A percentile compares a stretch with the other conserved stretches of the same genome.
phyloP scores from a whole-genome alignment of 2,329 filamentous ascomycete species.

The Colletotrichum musicola region DNA sequence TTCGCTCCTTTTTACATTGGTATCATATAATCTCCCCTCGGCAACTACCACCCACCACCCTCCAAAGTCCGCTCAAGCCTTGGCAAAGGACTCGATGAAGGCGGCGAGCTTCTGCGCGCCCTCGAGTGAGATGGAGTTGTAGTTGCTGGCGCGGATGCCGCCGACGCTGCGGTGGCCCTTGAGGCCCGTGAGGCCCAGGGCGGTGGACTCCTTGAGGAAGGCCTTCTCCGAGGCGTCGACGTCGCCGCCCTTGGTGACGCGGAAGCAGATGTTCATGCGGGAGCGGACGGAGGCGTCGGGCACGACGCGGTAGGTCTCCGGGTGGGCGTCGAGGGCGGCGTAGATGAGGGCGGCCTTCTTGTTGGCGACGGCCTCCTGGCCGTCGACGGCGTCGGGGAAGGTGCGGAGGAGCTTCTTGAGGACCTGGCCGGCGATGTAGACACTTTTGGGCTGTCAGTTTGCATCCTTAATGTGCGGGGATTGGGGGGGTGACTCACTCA shows the following conservation, averaged over 20 bases:
- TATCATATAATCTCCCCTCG: constrained; percentile 25
- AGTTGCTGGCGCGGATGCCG: constrained; percentile 88
- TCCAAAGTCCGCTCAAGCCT: constrained; percentile 48
- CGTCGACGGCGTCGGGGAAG: constrained; percentile 77
- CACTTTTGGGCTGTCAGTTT: constrained; percentile 61
- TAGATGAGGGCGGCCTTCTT: constrained; percentile 86
- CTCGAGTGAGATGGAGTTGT: constrained; percentile 82
- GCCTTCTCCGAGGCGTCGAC: constrained; percentile 79
- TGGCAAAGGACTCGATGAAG: constrained; percentile 70
- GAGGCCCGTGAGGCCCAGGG: constrained; percentile 78
- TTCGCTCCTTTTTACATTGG: constrained; percentile 12
- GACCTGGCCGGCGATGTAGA: constrained; percentile 91
- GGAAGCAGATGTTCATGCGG: constrained; percentile 96
- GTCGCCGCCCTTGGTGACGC: constrained; percentile 70
- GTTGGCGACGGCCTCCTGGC: constrained; percentile 80
- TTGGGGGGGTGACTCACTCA: constrained; percentile 63
- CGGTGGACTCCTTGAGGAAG: constrained; percentile 81
- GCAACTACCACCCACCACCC: no score
- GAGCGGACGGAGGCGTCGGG: constrained; percentile 82
- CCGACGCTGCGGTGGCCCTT: constrained; percentile 92
- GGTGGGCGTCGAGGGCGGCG: constrained; percentile 77
- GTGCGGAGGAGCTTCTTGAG: constrained; percentile 78
- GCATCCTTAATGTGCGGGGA: neutral
- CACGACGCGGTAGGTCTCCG: constrained; percentile 80
- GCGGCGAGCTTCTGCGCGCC: constrained; percentile 76